Base-by-base conservation (phyloP, 2,329 filamentous ascomycete species). In the Bipolaris bicolor region DNA sequence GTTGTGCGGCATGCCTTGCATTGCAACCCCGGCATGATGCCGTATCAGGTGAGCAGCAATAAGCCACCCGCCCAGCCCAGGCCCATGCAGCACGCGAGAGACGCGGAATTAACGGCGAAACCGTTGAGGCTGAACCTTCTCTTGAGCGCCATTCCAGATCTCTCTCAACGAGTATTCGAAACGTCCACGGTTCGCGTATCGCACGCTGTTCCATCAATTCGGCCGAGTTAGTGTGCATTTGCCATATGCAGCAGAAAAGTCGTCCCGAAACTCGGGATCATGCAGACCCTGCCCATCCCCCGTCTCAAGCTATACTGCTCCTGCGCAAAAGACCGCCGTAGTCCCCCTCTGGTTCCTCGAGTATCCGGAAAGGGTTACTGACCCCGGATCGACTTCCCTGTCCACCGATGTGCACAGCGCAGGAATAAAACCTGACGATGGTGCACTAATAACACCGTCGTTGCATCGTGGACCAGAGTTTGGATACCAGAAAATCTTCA, bases 11-110 rank as follows among this genome's bases (percentile, higher is more conserved):
- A 37, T 46, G 16, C 36, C 33, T 46, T 31, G 54, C 54, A 52
- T 47, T 41, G 36, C 54, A 52, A 29, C 41, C 41, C 36, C 54
- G 54, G 54, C 41, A 47, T 43, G 40, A 46, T 52, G 29, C 46
- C 54, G 49, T 52, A 56, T 56, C 41, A 52, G 54, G 34, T 29
- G 46, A 41, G 49, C 36, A 49, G 33, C 40, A 41, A 24, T 15
- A 22, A 47, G 45, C 45, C 33, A 36, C 18, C 18, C 45, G 49
- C 11, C 22, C 20, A 36, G 34, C n/a, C 29, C 33, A 26, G 20
- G 13, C 37, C 26, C 4, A 29, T 34, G 45, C 36, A 13, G 13
- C 26, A 22, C 18, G 29, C 31, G 45, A 36, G 33, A 24, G 16
- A 22, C 29, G 31, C 13, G 13, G 29, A 29, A 31, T 31, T n/a